Conservation (phyloP, 306 rosid species). For the Vigna trinervia region DNA sequence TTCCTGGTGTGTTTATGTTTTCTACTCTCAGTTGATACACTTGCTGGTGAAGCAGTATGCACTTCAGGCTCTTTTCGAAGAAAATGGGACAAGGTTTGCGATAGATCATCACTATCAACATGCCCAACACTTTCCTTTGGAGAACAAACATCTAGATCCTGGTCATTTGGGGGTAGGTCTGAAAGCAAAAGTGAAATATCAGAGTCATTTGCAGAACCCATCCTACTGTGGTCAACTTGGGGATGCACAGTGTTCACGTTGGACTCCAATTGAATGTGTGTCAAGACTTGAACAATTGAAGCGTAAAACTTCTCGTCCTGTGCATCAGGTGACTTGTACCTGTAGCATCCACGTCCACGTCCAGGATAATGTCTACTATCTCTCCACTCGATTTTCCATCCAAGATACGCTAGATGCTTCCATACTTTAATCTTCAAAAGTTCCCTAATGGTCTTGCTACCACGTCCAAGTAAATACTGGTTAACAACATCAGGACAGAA, state of each 20-base stretch:
- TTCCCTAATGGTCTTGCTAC: conserved; percentile 41
- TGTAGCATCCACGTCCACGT: conserved; percentile 30
- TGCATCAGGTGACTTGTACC: conserved; percentile 59
- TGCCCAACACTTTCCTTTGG: conserved; percentile 33
- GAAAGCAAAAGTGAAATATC: conserved; percentile 23
- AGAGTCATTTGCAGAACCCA: conserved; percentile 21
- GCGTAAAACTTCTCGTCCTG: conserved; percentile 47
- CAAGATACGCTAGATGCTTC: conserved; percentile 67
- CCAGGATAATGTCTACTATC: background rate
- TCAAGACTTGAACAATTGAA: conserved; percentile 57
- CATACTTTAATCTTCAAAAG: conserved; percentile 38
- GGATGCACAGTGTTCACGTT: conserved; percentile 34
- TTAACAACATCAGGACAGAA: conserved; percentile 55
- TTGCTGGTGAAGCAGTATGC: conserved; percentile 24
- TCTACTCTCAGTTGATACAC: conserved; percentile 36
- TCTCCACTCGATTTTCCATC: conserved; percentile 70
- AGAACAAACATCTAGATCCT: conserved; percentile 40
- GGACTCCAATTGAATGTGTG: conserved; percentile 29
- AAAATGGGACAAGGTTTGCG: conserved; percentile 44
- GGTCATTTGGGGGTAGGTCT: conserved; percentile 35
- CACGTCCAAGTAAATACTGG: conserved; percentile 40
- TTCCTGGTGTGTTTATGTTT: conserved; percentile 35
- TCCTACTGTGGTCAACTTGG: conserved; percentile 38
- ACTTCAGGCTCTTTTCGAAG: conserved; percentile 48
- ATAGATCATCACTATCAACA: conserved; percentile 34